phyloP scores from a whole-genome alignment of 2,329 filamentous ascomycete species.

The Ceratocystis diversiconidia region DNA sequence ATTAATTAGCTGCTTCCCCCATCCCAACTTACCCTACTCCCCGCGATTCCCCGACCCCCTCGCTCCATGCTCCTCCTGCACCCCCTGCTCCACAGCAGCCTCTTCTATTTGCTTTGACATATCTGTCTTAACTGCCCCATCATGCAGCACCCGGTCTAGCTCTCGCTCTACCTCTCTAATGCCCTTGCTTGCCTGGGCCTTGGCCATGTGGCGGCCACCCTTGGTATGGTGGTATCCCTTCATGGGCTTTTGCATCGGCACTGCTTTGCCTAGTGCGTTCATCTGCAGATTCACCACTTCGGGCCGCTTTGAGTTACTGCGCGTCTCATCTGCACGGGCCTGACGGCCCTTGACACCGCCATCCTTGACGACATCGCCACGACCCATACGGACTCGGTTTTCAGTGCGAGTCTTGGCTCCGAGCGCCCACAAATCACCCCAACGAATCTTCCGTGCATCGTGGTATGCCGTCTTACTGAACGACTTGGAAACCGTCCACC shows the following conservation, averaged over 20 bases:
- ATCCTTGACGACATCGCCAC: conserved; percentile 25
- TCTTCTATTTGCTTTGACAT: background rate
- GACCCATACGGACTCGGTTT: conserved; percentile 47
- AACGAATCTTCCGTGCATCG: conserved; percentile 76
- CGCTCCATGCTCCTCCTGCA: background rate
- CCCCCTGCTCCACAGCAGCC: background rate
- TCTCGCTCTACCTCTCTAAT: conserved; percentile 13
- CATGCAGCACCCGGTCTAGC: conserved; percentile 15
- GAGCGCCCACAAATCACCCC: conserved; percentile 92
- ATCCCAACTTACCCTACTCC: background rate
- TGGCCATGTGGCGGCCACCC: conserved; percentile 17
- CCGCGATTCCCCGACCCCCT: too few relatives aligned
- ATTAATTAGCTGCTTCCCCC: background rate
- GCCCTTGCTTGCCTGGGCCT: conserved; percentile 11
- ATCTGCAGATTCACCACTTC: conserved; percentile 17
- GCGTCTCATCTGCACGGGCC: conserved; percentile 12
- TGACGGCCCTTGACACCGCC: conserved; percentile 17
- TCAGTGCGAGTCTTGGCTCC: conserved; percentile 73
- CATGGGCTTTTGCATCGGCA: conserved; percentile 17
- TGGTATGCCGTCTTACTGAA: conserved; percentile 73
- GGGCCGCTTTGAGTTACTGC: conserved; percentile 7
- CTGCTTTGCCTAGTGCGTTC: conserved; percentile 17
- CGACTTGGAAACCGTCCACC: conserved; percentile 80
- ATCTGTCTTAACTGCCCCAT: conserved; percentile 8
- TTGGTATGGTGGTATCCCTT: conserved; percentile 17